phyloP scores from a whole-genome alignment of 1,139 yeast species.

The Pichia sp. region DNA sequence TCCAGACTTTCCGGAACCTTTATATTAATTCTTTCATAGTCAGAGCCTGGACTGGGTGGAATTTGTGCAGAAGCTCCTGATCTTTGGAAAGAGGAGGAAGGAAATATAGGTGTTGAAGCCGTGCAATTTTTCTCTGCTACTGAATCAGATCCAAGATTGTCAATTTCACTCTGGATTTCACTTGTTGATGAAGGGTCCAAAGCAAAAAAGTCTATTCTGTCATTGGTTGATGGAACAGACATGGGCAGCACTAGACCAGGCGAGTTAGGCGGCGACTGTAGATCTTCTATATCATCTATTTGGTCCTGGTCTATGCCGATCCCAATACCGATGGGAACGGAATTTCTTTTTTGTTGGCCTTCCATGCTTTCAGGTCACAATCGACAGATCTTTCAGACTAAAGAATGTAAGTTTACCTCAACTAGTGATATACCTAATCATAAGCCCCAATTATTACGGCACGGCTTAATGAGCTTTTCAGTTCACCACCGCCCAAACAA shows the following conservation, averaged over 20 bases:
- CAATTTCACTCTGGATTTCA: background rate
- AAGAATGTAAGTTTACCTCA: too few species aligned
- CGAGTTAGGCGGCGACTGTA: constrained; percentile 31
- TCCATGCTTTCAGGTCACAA: background rate
- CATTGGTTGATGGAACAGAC: constrained; percentile 25
- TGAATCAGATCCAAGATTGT: background rate
- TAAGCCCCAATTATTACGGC: too few species aligned
- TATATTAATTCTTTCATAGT: background rate
- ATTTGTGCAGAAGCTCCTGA: background rate
- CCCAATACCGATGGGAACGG: constrained; percentile 10
- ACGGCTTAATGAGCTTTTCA: background rate
- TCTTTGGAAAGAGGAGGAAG: background rate
- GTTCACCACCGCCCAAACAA: background rate
- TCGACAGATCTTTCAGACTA: too few species aligned
- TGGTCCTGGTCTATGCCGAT: constrained; percentile 11
- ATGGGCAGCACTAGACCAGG: constrained; percentile 32
- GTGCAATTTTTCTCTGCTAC: background rate
- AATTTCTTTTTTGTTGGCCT: background rate
- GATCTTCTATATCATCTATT: constrained; percentile 14
- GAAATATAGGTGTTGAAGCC: background rate
- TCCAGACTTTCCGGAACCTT: background rate
- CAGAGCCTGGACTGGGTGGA: background rate
- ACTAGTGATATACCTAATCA: too few species aligned
- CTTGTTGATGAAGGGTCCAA: constrained; percentile 18
- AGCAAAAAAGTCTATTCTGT: constrained; percentile 36